Conservation (phyloP, 1,284 basidiomycete genomes). For the Fomitopsis palustris region DNA sequence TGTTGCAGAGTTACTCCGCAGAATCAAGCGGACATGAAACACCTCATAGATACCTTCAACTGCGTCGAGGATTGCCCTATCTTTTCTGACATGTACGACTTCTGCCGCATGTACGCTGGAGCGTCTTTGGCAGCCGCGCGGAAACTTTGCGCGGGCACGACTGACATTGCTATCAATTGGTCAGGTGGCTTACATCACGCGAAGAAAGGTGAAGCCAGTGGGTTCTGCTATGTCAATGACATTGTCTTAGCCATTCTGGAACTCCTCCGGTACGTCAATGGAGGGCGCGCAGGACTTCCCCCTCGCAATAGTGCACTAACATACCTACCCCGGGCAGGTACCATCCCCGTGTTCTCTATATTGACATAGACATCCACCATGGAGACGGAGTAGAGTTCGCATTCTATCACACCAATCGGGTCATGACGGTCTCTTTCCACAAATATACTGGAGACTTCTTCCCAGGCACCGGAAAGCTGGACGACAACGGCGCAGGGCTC, state of each 20-base stretch:
- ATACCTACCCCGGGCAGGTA: slow-evolving; percentile 44
- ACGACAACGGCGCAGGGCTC: slow-evolving; percentile 81
- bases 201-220: slow-evolving; percentile 93
- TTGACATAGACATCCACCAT: slow-evolving; percentile 97
- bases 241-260: slow-evolving; percentile 94
- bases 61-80: slow-evolving; percentile 95
- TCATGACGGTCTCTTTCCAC: slow-evolving; percentile 99
- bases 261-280: slow-evolving; percentile 67
- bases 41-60: slow-evolving; percentile 80
- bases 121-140: slow-evolving; percentile 88
- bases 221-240: slow-evolving; percentile 96
- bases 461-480: slow-evolving; percentile 90
- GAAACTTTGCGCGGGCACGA: slow-evolving; percentile 80
- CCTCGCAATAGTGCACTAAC: background rate
- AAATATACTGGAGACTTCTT: slow-evolving; percentile 99
- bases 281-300: background rate
- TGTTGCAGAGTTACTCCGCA: slow-evolving; percentile 74
- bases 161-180: slow-evolving; percentile 98
- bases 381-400: slow-evolving; percentile 97
- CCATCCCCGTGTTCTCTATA: slow-evolving; percentile 90
- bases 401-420: slow-evolving; percentile 96
- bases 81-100: slow-evolving; percentile 90
- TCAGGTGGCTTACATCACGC: slow-evolving; percentile 95
- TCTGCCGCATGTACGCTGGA: slow-evolving; percentile 90
- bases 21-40: slow-evolving; percentile 71